These are phyloP conservation scores for Sphagnum contortum DNA, from an alignment of 225 moss, liverwort and hornwort species.

Conservation along the genomic window DNA sequence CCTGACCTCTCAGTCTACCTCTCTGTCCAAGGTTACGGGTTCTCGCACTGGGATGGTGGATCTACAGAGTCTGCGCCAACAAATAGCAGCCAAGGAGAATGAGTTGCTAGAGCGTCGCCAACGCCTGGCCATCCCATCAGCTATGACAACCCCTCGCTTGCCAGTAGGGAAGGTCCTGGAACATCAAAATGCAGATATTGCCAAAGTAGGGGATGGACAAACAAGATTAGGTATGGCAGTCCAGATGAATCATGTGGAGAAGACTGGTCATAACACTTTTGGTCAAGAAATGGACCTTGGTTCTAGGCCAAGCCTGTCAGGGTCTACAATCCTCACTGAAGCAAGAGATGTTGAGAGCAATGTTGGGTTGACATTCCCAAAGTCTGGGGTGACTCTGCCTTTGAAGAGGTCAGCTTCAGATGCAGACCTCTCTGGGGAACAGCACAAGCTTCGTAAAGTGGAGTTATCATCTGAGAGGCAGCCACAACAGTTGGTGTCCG, in stretches of 20 bases:
- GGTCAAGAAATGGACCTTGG: neutral
- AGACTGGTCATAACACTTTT: neutral
- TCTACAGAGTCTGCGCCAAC: slow-evolving; percentile 62
- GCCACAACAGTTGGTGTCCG: too few species aligned
- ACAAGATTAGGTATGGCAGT: slow-evolving; percentile 2
- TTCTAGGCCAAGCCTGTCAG: slow-evolving; percentile 5
- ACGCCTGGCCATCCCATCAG: slow-evolving; percentile 4
- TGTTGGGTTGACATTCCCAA: slow-evolving; percentile 4
- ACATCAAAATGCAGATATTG: slow-evolving; percentile 9
- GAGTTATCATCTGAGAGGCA: neutral
- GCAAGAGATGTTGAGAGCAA: slow-evolving; percentile 4
- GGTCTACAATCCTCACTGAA: slow-evolving; percentile 1
- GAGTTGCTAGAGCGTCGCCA: slow-evolving; percentile 27
- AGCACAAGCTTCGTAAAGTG: slow-evolving; percentile 5
- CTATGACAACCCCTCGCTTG: neutral
- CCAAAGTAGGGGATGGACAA: slow-evolving; percentile 8
- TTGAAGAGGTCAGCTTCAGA: slow-evolving; percentile 11
- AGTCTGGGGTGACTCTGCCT: slow-evolving; percentile 8
- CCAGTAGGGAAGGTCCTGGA: slow-evolving; percentile 4
- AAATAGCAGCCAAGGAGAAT: slow-evolving; percentile 64
- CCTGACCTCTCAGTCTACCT: slow-evolving; percentile 11
- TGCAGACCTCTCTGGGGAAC: neutral
- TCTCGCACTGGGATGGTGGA: slow-evolving; percentile 26
- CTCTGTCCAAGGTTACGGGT: slow-evolving; percentile 16
- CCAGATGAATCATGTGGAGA: neutral